These are phyloP conservation scores for Cryptococcus sp. DNA, from an alignment of 1,284 basidiomycete genomes.

Conservation along the genomic window DNA sequence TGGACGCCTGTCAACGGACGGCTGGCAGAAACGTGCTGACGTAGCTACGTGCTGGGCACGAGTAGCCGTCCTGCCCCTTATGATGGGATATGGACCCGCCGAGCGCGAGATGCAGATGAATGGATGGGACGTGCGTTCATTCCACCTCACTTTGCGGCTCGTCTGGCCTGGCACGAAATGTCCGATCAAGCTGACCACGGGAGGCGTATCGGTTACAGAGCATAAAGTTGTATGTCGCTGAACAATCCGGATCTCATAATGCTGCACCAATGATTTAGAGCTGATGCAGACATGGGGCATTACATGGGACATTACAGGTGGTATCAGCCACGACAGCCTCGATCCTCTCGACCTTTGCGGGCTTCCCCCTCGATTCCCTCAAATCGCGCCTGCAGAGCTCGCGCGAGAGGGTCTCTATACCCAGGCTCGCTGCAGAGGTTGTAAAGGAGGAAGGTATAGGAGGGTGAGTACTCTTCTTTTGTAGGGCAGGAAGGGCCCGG, in stretches of 20 bases:
- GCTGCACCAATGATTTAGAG: background rate
- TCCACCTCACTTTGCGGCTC: background rate
- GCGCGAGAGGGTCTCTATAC: conserved; percentile 68
- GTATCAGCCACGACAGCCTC: conserved; percentile 49
- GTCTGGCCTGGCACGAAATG: too few relatives aligned
- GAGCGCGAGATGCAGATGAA: conserved; percentile 27
- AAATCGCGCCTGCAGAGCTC: conserved; percentile 87
- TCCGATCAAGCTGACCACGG: background rate
- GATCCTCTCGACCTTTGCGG: conserved; percentile 49
- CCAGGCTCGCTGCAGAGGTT: conserved; percentile 61
- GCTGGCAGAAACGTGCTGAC: too few relatives aligned
- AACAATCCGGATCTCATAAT: background rate
- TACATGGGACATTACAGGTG: too few relatives aligned
- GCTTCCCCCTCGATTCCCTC: conserved; percentile 71
- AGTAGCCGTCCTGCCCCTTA: conserved; percentile 8
- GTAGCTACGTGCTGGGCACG: too few relatives aligned
- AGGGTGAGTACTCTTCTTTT: conserved; percentile 58
- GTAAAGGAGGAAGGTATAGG: conserved; percentile 86
- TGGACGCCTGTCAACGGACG: too few relatives aligned
- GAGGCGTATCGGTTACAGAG: conserved; percentile 17
- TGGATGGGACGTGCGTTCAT: conserved; percentile 37
- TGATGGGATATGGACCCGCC: conserved; percentile 31
- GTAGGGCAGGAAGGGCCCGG: background rate
- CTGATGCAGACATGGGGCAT: conserved; percentile 2
- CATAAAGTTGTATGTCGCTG: conserved; percentile 37